Evolutionary conservation across 2,329 filamentous ascomycete species (phyloP).

Genomic region (Neopestalotiopsis rosae): DNA sequence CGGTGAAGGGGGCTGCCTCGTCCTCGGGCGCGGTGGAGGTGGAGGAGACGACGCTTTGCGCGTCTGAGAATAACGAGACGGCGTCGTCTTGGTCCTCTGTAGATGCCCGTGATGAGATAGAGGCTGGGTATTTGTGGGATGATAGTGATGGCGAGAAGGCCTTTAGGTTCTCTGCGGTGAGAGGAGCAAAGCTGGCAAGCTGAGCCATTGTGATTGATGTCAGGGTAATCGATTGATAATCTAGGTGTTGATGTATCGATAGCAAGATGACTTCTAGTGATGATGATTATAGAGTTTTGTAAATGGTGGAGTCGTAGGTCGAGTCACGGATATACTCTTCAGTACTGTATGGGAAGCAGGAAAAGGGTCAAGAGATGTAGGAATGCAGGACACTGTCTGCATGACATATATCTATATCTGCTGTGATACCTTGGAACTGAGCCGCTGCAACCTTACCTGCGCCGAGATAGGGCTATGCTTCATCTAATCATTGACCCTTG

Average conservation of each 20-base stretch:
- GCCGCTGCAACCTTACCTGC: background rate
- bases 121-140: background rate
- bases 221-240: background rate
- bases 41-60: conserved; percentile 24
- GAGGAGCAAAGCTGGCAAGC: background rate
- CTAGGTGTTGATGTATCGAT: background rate
- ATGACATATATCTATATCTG: background rate
- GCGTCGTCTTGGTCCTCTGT: conserved; percentile 21
- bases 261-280: background rate
- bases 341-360: background rate
- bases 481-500: background rate
- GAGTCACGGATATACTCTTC: background rate
- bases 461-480: conserved; percentile 2
- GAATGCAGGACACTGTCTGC: background rate
- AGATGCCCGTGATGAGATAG: background rate
- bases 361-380: background rate
- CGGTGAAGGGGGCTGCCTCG: conserved; percentile 24
- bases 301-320: background rate
- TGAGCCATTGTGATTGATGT: conserved; percentile 7
- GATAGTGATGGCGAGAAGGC: background rate
- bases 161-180: conserved; percentile 17
- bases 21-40: conserved; percentile 29
- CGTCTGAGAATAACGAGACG: conserved; percentile 28
- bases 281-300: background rate
- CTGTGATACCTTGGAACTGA: background rate